These are phyloP conservation scores for Candida buenavistaensis DNA, from an alignment of 1,139 yeast species.

Conservation along the genomic window DNA sequence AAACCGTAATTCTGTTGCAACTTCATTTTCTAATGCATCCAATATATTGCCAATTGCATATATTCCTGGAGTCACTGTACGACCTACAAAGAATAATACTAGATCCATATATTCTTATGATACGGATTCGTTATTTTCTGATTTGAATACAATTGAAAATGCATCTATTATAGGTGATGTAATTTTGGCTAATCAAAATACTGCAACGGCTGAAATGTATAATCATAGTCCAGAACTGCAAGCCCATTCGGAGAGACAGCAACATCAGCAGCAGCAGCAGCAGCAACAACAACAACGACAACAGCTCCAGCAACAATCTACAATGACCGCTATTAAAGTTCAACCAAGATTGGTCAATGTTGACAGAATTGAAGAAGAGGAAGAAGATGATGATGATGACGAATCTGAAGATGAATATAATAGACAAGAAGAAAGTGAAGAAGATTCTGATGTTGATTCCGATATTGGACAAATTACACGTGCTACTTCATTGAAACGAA, in stretches of 20 bases:
- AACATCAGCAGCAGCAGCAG: constrained; percentile 1
- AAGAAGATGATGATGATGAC: constrained; percentile 19
- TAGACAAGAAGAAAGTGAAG: constrained; percentile 18
- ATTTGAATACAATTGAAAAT: constrained; percentile 50
- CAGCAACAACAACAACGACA: constrained; percentile 49
- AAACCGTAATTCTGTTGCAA: constrained; percentile 48
- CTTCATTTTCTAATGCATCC: constrained; percentile 71
- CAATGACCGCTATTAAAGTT: constrained; percentile 71
- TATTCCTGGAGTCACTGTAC: constrained; percentile 88
- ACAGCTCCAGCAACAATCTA: too few relatives aligned
- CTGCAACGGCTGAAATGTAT: constrained; percentile 3
- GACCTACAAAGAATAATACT: constrained; percentile 50
- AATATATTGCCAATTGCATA: constrained; percentile 92
- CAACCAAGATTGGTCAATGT: constrained; percentile 61
- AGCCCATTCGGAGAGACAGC: background rate
- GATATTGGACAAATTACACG: constrained; percentile 49
- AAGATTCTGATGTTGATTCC: constrained; percentile 47
- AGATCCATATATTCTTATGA: constrained; percentile 50
- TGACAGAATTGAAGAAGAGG: constrained; percentile 53
- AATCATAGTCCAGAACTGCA: constrained; percentile 3
- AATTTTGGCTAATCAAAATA: constrained; percentile 29
- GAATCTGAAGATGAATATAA: constrained; percentile 22
- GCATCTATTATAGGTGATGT: constrained; percentile 57
- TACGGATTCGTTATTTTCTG: constrained; percentile 53
- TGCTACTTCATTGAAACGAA: constrained; percentile 37